phyloP scores from a whole-genome alignment of 805 yeast species.

The Starmera dryadoides region DNA sequence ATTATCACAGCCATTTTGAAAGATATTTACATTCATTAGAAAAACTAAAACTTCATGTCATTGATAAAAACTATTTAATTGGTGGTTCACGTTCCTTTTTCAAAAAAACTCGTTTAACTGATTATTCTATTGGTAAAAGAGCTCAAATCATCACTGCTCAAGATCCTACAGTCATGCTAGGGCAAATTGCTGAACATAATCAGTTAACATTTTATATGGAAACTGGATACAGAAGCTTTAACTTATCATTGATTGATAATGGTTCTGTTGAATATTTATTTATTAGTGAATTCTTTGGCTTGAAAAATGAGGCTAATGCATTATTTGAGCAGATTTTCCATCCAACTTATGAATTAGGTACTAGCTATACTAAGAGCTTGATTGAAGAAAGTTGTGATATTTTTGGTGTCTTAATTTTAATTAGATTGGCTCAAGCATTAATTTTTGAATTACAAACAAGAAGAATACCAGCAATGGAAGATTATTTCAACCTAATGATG shows the following conservation, averaged over 20 bases:
- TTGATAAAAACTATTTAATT: constrained; percentile 50
- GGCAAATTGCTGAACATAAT: constrained; percentile 79
- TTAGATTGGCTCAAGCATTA: constrained; percentile 60
- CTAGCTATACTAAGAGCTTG: constrained; percentile 36
- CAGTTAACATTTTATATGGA: constrained; percentile 65
- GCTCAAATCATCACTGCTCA: constrained; percentile 46
- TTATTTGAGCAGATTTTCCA: constrained; percentile 44
- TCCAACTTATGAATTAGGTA: constrained; percentile 44
- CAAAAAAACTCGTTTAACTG: constrained; percentile 17
- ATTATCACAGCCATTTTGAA: constrained; percentile 71
- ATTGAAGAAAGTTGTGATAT: constrained; percentile 49
- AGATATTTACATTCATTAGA: constrained; percentile 70
- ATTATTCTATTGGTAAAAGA: constrained; percentile 36
- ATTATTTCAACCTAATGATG: constrained; percentile 57
- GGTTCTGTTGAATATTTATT: constrained; percentile 71
- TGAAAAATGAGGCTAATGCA: constrained; percentile 34
- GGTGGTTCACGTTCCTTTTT: constrained; percentile 29
- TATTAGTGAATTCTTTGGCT: constrained; percentile 60
- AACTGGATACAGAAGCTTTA: constrained; percentile 64
- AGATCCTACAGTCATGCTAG: constrained; percentile 62
- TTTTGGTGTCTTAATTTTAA: constrained; percentile 70
- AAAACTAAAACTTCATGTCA: constrained; percentile 44
- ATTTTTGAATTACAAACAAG: constrained; percentile 62
- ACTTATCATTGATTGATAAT: constrained; percentile 68
- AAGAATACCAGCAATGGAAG: constrained; percentile 63